Evolutionary conservation across 2,329 filamentous ascomycete species (phyloP), one percentile per base, ranked within the genome.

Genomic region (Ceratocystis alfenasii): DNA sequence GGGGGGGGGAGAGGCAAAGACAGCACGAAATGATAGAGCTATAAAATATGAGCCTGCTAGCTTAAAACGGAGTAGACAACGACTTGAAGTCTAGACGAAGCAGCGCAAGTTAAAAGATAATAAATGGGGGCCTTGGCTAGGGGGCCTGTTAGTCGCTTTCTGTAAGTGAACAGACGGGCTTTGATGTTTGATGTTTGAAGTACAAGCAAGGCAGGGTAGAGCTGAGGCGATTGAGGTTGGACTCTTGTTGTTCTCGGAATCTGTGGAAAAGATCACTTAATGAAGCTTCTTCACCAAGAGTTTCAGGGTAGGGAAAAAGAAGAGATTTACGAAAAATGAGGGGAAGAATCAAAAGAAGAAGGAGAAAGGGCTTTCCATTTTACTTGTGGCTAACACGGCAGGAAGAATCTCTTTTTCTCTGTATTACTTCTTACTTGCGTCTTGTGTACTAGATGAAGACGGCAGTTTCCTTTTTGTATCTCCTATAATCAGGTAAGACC

Each of bases 121-220:
- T 53, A 53, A 53, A 53, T 53, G 10, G n/a, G 48, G 33, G 48
- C 1, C 48, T 53, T 53, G 20, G 48, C 48, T 53, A 36, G 48
- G 48, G 48, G 48, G 8, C 20, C 48, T 53, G 48, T 53, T 20
- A 6, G 15, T 53, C n/a, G 20, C 20, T 53, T 53, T 15, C 25
- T 59, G 53, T 57, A 59, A 59, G 53, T 59, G 53, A 59, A 33
- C 53, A 17, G 17, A 22, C 22, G 46, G 25, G 28, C 48, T 36
- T 36, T 25, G 48, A n/a, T 25, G 48, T 36, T 36, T 25, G 48
- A n/a, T 25, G 48, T 53, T 10, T 53, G 20, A 15, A 36, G 7
- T 3, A n/a, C n/a, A 48, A n/a, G 45, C 45, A 48, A 15, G 17
- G n/a, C 45, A 48, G 45, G 45, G 45, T 20, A n/a, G 45, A 20